These are phyloP conservation scores for Cercophora sp. DNA, from an alignment of 495 filamentous ascomycete species.

Conservation along the genomic window DNA sequence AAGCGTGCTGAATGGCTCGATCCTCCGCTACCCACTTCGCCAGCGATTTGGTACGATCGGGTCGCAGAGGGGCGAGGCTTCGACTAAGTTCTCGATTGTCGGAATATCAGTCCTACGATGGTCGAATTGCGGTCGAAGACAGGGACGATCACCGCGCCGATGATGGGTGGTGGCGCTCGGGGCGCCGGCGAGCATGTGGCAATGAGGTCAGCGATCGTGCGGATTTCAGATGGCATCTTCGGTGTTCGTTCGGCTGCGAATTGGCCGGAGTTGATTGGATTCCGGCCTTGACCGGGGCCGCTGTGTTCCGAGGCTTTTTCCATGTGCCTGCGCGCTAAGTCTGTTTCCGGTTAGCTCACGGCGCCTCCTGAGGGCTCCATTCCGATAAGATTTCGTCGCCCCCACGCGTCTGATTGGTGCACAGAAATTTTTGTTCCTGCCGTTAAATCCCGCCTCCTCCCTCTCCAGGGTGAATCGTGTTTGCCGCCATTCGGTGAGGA, in stretches of 20 bases:
- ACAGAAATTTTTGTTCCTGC: slow-evolving; percentile 3
- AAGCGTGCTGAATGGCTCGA: too few species aligned
- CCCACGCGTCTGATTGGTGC: slow-evolving; percentile 1
- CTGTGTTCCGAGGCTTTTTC: slow-evolving; percentile 13
- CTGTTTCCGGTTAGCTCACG: too few species aligned
- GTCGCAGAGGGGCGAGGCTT: too few species aligned
- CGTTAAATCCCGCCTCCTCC: slow-evolving; percentile 4
- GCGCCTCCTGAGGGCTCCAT: too few species aligned
- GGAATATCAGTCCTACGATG: too few species aligned
- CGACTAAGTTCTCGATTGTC: too few species aligned
- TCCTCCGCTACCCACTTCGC: too few species aligned
- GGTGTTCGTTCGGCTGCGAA: background rate
- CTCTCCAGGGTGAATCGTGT: too few species aligned
- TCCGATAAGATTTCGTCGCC: slow-evolving; percentile 13
- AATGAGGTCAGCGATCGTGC: slow-evolving; percentile 7
- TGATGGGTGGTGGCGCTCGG: slow-evolving; percentile 1
- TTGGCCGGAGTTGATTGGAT: background rate
- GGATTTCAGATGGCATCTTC: slow-evolving; percentile 12
- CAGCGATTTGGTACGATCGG: too few species aligned
- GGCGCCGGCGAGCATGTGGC: background rate
- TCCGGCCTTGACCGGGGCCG: background rate
- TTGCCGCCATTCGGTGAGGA: too few species aligned
- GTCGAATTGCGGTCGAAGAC: too few species aligned
- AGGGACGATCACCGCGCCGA: slow-evolving; percentile 5
- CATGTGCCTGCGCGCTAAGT: background rate